Evolutionary conservation across 805 yeast genomes (phyloP), one percentile per base, ranked within the genome.

Genomic region (Yarrowia sp.): DNA sequence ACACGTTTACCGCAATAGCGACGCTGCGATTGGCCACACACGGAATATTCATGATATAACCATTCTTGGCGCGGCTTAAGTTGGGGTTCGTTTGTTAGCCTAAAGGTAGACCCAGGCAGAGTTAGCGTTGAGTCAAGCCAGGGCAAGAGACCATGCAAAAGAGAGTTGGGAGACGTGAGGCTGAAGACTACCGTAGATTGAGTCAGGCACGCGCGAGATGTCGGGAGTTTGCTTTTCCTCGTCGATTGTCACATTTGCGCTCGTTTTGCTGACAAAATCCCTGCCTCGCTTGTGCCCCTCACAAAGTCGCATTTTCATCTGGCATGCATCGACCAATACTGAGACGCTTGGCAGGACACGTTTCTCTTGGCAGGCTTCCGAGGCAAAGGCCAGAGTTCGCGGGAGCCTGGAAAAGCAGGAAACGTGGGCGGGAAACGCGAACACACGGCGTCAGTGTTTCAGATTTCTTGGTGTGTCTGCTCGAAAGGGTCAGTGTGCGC

Each of bases 311-410:
- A 29, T 44, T 19, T 24, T 44, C 35, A 9, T 18, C 51, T 12
- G 13, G 9, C 44, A 14, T 41, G 33, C 33, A 18, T 16, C 14
- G 8, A 2, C 55, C 55, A 31, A 31, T 47, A 32, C 55, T 22
- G 55, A 47, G 55, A 47, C 19, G 24, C 55, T 47, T 47, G 55
- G 55, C 55, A 47, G 29, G 27, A 47, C 55, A 47, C 55, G 55
- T 47, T 47, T 47, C 38, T 47, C 55, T 47, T 47, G 55, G 55
- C 55, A 14, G 25, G 8, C 24, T 12, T 25, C 3, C 24, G 24
- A 27, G 33, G 22, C 33, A 25, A n/a, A n/a, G n/a, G n/a, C n/a
- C n/a, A n/a, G n/a, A n/a, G n/a, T n/a, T n/a, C n/a, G n/a, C n/a
- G n/a, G n/a, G n/a, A n/a, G n/a, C n/a, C n/a, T n/a, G n/a, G n/a